These are phyloP conservation scores for Xylaria sp. DNA, from an alignment of 2,329 filamentous ascomycete species.

Conservation along the genomic window DNA sequence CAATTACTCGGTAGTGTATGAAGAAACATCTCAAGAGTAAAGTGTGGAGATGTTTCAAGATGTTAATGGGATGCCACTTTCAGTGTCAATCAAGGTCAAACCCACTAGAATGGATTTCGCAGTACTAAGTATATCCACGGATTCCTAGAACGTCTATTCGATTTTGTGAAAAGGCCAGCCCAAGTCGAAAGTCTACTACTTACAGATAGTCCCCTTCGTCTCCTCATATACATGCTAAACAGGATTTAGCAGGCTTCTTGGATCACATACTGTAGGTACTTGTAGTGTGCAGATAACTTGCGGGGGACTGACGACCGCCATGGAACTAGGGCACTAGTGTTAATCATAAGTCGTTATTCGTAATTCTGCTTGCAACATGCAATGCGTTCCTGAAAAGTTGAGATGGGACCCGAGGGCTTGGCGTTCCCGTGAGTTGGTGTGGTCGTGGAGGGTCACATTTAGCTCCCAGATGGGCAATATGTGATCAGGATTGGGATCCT, in stretches of 20 bases:
- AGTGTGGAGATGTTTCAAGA: conserved; percentile 18
- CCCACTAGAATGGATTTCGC: background rate
- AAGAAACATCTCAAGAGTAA: background rate
- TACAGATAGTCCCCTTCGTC: background rate
- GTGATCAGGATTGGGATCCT: background rate
- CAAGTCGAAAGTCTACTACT: background rate
- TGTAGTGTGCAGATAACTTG: no score
- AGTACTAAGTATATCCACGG: no score
- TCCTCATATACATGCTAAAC: background rate
- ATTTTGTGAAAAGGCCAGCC: background rate
- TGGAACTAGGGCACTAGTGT: background rate
- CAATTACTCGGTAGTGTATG: no score
- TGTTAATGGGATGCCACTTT: background rate
- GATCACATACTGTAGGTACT: no score
- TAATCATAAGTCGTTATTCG: background rate
- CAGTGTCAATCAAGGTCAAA: background rate
- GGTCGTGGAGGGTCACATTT: background rate
- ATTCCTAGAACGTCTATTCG: no score
- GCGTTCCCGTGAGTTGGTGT: conserved; percentile 3
- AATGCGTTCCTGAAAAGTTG: background rate
- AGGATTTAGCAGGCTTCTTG: no score
- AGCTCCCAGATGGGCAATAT: background rate
- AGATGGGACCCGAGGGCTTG: background rate
- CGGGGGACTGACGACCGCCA: background rate
- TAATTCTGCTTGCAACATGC: background rate